These are phyloP conservation scores for Candida verbasci DNA, from an alignment of 805 yeast genomes.

Conservation along the genomic window DNA sequence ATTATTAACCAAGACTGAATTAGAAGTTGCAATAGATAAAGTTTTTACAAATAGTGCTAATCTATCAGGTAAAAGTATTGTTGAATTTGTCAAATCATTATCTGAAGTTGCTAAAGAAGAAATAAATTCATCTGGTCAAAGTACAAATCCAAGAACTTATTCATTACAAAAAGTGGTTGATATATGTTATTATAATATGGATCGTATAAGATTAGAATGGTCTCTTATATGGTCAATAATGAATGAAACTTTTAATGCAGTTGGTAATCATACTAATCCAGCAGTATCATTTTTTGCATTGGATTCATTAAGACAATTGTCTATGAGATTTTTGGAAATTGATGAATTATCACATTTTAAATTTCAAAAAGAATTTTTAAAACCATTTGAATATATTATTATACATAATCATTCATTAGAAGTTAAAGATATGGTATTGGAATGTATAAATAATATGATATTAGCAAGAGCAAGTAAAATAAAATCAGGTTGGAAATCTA, in stretches of 20 bases:
- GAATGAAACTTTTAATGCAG: constrained; percentile 83
- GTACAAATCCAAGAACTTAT: constrained; percentile 82
- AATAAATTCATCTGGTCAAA: constrained; percentile 80
- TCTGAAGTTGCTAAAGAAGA: constrained; percentile 87
- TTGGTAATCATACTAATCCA: constrained; percentile 74
- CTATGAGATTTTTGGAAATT: constrained; percentile 86
- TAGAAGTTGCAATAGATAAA: constrained; percentile 78
- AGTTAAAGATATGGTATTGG: constrained; percentile 84
- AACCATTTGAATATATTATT: constrained; percentile 82
- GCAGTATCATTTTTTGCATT: constrained; percentile 85
- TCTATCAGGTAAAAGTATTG: constrained; percentile 78
- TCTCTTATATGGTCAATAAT: constrained; percentile 90
- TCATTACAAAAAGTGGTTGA: constrained; percentile 94
- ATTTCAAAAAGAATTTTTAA: constrained; percentile 89
- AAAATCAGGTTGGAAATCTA: constrained; percentile 92
- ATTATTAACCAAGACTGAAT: constrained; percentile 57
- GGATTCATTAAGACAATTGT: constrained; percentile 88
- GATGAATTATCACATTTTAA: constrained; percentile 95
- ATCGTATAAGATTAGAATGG: constrained; percentile 95
- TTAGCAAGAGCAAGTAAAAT: constrained; percentile 67
- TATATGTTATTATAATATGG: constrained; percentile 96
- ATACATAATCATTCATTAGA: constrained; percentile 60
- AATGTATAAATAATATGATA: constrained; percentile 84
- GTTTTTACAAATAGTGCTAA: constrained; percentile 79
- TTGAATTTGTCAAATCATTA: constrained; percentile 81